Percentiles rank a stretch among this genome's conserved stretches.
phyloP scores from a whole-genome alignment of 1,284 basidiomycete genomes.

The Tylopilus sp. region DNA sequence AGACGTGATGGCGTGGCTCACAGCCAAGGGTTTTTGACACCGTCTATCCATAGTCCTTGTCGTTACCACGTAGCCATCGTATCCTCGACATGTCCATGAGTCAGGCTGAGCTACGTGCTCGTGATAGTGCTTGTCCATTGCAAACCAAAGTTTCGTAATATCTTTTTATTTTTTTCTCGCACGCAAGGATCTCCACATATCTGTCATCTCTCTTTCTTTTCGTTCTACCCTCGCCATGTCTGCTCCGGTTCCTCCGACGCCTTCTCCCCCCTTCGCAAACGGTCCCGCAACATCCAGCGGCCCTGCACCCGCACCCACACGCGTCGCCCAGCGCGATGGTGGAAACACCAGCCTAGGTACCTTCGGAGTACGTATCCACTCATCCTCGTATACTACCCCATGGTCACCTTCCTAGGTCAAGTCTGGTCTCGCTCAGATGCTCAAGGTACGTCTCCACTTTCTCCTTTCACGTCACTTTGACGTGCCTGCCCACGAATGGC shows the following conservation, averaged over 20 bases:
- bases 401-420: slow-evolving; percentile 60
- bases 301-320: slow-evolving; percentile 43
- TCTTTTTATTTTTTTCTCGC: not conserved
- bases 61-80: not conserved
- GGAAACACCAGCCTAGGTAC: slow-evolving; percentile 70
- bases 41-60: not conserved
- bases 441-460: slow-evolving; percentile 62
- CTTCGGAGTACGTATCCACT: slow-evolving; percentile 58
- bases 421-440: slow-evolving; percentile 91
- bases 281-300: not conserved
- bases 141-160: not conserved
- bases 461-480: not conserved
- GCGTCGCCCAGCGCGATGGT: slow-evolving; percentile 53
- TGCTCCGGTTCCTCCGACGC: slow-evolving; percentile 9
- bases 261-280: not conserved
- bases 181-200: not conserved
- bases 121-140: not conserved
- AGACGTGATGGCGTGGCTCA: slow-evolving; percentile 55
- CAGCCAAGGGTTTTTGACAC: slow-evolving; percentile 50
- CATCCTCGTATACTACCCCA: not conserved
- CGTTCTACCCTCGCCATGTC: slow-evolving; percentile 13
- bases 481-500: not conserved
- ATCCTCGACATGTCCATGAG: not conserved
- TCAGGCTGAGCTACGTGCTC: slow-evolving; percentile 6
- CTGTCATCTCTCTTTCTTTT: not conserved